phyloP scores from a whole-genome alignment of 192 early-diverging fungal species.

The Coemansia sp. region DNA sequence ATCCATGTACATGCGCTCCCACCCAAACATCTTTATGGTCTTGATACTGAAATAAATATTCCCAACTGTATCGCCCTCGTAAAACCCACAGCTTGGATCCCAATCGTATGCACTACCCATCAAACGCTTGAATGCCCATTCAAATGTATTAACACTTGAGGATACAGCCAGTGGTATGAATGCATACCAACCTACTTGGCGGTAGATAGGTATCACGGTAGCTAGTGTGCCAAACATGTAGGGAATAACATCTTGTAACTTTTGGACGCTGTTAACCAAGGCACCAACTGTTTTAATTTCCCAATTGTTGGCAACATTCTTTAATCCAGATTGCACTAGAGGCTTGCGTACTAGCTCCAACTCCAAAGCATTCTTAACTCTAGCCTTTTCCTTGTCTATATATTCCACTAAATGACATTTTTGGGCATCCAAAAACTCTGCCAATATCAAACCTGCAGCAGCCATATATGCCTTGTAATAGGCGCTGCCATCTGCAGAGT shows the following conservation, averaged over 20 bases:
- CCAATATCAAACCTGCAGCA: not conserved
- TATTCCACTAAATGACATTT: not conserved
- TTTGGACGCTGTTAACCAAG: not conserved
- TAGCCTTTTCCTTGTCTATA: not conserved
- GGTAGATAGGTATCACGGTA: not conserved
- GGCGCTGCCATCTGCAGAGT: not conserved
- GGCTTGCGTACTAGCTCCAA: not conserved
- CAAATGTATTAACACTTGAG: too few relatives aligned
- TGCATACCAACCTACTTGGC: not conserved
- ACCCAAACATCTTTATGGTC: slow-evolving; percentile 11
- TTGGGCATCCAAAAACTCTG: not conserved
- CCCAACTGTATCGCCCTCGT: not conserved
- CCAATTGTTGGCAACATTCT: not conserved
- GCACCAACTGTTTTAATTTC: slow-evolving; percentile 15
- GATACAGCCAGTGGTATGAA: not conserved
- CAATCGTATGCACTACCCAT: not conserved
- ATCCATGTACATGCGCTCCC: slow-evolving; percentile 6
- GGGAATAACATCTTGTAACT: not conserved
- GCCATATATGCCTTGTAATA: slow-evolving; percentile 18
- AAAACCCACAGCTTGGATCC: not conserved
- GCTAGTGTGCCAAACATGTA: not conserved
- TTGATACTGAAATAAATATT: not conserved
- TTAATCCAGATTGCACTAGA: not conserved
- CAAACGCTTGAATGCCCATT: not conserved
- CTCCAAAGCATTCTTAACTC: not conserved